Evolutionary conservation across 805 yeast genomes (phyloP).

Genomic region (Candida manassasensis): DNA sequence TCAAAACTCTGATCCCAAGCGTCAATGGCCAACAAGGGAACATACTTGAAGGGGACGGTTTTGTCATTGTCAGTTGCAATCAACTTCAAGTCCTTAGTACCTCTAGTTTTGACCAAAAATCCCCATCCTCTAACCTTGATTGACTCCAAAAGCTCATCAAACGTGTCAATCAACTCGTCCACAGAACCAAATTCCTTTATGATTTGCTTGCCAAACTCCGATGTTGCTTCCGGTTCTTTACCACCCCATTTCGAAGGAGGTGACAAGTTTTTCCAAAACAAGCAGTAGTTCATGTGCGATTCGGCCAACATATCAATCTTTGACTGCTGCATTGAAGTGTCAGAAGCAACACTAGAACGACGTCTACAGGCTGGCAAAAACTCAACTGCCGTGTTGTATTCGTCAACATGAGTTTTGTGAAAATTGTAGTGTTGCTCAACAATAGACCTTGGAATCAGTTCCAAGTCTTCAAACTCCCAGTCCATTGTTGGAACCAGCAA

Average conservation of each 20-base stretch:
- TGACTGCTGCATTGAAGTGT: conserved; percentile 18
- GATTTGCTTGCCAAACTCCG: conserved; percentile 58
- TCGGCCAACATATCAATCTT: conserved; percentile 71
- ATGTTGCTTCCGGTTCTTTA: conserved; percentile 42
- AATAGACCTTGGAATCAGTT: conserved; percentile 78
- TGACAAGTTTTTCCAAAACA: conserved; percentile 85
- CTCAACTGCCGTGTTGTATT: conserved; percentile 74
- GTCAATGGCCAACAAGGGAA: conserved; percentile 3
- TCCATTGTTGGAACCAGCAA: conserved; percentile 62
- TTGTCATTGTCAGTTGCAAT: conserved; percentile 1
- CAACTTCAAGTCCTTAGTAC: background rate
- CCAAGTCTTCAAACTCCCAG: conserved; percentile 80
- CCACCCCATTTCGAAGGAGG: conserved; percentile 78
- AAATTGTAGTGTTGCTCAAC: conserved; percentile 91
- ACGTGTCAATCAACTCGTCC: conserved; percentile 2
- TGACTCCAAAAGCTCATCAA: conserved; percentile 1
- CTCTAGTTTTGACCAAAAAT: conserved; percentile 3
- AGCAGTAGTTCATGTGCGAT: conserved; percentile 78
- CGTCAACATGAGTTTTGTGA: conserved; percentile 87
- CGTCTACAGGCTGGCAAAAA: conserved; percentile 57
- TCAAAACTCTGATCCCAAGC: conserved; percentile 3
- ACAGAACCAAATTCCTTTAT: conserved; percentile 53
- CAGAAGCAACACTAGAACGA: conserved; percentile 4
- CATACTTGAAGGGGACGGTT: background rate
- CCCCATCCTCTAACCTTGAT: conserved; percentile 1